Conservation (phyloP, 2,329 filamentous ascomycete species). For the Alternaria sp. region DNA sequence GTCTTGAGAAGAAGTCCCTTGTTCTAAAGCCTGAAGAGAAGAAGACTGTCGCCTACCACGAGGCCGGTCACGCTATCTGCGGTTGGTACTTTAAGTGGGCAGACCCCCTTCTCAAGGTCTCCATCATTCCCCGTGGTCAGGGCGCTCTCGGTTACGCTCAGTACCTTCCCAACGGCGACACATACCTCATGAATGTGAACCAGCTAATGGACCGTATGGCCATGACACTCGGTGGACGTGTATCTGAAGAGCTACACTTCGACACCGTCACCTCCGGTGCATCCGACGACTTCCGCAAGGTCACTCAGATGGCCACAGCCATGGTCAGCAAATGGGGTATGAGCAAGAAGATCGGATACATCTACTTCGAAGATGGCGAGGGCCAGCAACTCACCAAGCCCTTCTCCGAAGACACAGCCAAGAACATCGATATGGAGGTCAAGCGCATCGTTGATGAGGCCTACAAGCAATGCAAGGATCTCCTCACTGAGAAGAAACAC, state of each 20-base stretch:
- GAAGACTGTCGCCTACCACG: conserved; percentile 95
- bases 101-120: conserved; percentile 97
- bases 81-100: conserved; percentile 97
- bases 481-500: conserved; percentile 84
- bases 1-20: conserved; percentile 95
- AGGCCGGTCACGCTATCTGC: conserved; percentile 97
- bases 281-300: conserved; percentile 98
- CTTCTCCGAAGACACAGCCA: conserved; percentile 92
- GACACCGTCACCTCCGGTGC: conserved; percentile 94
- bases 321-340: conserved; percentile 99
- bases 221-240: conserved; percentile 95
- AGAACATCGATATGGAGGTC: conserved; percentile 91
- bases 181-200: conserved; percentile 93
- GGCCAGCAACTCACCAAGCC: conserved; percentile 88
- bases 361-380: conserved; percentile 87
- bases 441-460: conserved; percentile 90
- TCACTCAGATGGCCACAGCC: conserved; percentile 90
- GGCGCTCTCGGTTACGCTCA: conserved; percentile 95
- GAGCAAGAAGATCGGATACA: conserved; percentile 90
- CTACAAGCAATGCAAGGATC: conserved; percentile 86
- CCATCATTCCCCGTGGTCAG: conserved; percentile 95
- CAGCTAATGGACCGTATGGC: conserved; percentile 99
- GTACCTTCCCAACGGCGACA: conserved; percentile 90
- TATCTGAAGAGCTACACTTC: conserved; percentile 96
- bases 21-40: conserved; percentile 95